Evolutionary conservation across 2,329 filamentous ascomycete genomes (phyloP).

Genomic region (Saccharata proteae): DNA sequence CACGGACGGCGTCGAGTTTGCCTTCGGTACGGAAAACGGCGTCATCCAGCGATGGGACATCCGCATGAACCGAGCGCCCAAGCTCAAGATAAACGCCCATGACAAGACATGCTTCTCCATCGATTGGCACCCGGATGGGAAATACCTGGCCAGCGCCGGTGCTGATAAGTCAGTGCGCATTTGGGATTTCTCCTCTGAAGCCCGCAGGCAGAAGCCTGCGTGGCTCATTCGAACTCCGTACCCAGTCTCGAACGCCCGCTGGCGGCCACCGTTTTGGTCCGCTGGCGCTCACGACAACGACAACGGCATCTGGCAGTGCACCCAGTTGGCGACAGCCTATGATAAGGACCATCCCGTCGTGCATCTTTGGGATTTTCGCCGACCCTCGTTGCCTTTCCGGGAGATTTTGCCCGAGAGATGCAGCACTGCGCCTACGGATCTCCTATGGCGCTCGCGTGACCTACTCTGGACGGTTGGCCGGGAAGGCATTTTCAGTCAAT

Average conservation of each 20-base stretch:
- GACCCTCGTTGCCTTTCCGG: conserved; percentile 49
- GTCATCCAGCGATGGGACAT: conserved; percentile 54
- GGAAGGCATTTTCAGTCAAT: conserved; percentile 50
- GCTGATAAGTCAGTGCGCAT: conserved; percentile 50
- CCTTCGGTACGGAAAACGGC: conserved; percentile 52
- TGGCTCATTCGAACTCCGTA: conserved; percentile 49
- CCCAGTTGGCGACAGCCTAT: conserved; percentile 50
- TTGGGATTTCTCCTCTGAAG: conserved; percentile 49
- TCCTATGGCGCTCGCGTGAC: conserved; percentile 53
- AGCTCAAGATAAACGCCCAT: conserved; percentile 50
- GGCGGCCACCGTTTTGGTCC: conserved; percentile 48
- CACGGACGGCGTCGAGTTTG: conserved; percentile 49
- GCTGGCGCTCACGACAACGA: conserved; percentile 38
- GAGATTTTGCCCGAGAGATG: conserved; percentile 48
- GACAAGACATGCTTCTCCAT: conserved; percentile 48
- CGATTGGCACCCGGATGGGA: conserved; percentile 57
- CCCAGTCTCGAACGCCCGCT: conserved; percentile 49
- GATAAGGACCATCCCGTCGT: conserved; percentile 48
- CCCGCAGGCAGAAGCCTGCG: conserved; percentile 45
- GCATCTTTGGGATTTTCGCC: conserved; percentile 53
- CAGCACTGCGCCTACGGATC: conserved; percentile 43
- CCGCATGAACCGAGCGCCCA: conserved; percentile 42
- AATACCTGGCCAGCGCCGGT: conserved; percentile 50
- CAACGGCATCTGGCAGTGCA: conserved; percentile 45
- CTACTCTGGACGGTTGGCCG: conserved; percentile 52